A percentile compares a stretch with the other conserved stretches of the same genome.
Evolutionary conservation across 306 rosid genomes (phyloP).

Genomic region (Parietaria judaica): DNA sequence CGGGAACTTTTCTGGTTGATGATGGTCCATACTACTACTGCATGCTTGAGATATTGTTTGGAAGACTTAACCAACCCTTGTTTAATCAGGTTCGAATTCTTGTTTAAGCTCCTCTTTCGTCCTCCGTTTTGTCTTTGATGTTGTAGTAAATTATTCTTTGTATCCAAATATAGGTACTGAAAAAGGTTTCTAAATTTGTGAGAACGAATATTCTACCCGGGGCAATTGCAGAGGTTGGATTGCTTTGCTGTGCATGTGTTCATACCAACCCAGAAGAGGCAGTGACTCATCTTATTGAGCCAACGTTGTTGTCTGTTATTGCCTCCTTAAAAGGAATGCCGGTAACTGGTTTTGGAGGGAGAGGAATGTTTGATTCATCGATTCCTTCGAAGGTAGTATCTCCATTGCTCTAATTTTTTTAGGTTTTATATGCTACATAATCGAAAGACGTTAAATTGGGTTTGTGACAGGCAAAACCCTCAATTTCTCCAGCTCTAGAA

Average conservation of each 20-base stretch:
- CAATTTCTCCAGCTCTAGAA: slow-evolving; percentile 95
- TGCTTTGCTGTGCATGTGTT: slow-evolving; percentile 94
- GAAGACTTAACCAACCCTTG: slow-evolving; percentile 74
- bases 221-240: slow-evolving; percentile 96
- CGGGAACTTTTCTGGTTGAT: slow-evolving; percentile 96
- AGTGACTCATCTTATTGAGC: slow-evolving; percentile 72
- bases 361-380: slow-evolving; percentile 44
- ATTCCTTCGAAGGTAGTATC: slow-evolving; percentile 54
- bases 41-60: slow-evolving; percentile 87
- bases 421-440: slow-evolving; percentile 14
- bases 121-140: slow-evolving; percentile 11
- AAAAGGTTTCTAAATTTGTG: slow-evolving; percentile 90
- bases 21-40: slow-evolving; percentile 96
- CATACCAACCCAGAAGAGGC: slow-evolving; percentile 94
- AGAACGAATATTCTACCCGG: slow-evolving; percentile 97
- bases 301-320: slow-evolving; percentile 64
- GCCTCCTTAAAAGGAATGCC: slow-evolving; percentile 82
- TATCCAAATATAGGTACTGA: slow-evolving; percentile 60
- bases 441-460: slow-evolving; percentile 18
- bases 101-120: slow-evolving; percentile 5
- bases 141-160: slow-evolving; percentile 19
- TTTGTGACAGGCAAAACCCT: slow-evolving; percentile 58
- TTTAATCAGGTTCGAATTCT: slow-evolving; percentile 61
- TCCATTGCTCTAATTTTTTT: slow-evolving; percentile 23
- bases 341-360: slow-evolving; percentile 75